Base-by-base conservation (phyloP, 495 filamentous ascomycete genomes). In the Cairneyella variabilis region DNA sequence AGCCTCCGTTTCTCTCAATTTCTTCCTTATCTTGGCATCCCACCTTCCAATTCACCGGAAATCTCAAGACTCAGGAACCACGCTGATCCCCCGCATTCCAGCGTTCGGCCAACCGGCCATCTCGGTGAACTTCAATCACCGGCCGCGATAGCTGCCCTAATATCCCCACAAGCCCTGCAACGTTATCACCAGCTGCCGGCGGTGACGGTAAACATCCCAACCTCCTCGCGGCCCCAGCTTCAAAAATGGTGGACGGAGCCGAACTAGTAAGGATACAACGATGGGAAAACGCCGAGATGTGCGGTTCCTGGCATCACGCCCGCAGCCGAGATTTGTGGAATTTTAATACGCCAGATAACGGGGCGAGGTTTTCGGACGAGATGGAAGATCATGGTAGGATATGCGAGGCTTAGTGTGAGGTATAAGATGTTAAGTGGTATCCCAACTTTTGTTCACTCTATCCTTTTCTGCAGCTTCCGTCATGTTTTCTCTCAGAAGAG, bases 401-500 rank as follows among this genome's bases (percentile, higher is more conserved):
- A 25, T 14, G 41, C 16, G 16, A 23, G 3, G 5, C 26, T 44
- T 44, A 27, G 41, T 16, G 20, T 26, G 41, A 16, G 22, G 41
- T 44, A 44, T 44, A 44, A 44, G 23, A 44, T 3, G 4, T 9
- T 44, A 10, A 20, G 8, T 27, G 12, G 23, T 12, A n/a, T 14
- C 23, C 8, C 17, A 5, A 18, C 8, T 23, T 18, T n/a, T 23
- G 20, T n/a, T 11, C 41, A 23, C 17, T 22, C 22, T 44, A 4
- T 44, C 12, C 23, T 16, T 11, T 23, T 44, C 20, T 9, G 6
- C 7, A 3, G n/a, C 4, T 23, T 26, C 44, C 49, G 44, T 14
- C 17, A 52, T 52, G 49, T 36, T 52, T 9, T 52, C 49, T 20
- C 16, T 52, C 39, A 12, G 3, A 22, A 23, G 38, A 16, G 39